Percentiles rank a stretch among this genome's conserved stretches.
phyloP scores from a whole-genome alignment of 179 eudicot genomes.

The Spinacia oleracea region DNA sequence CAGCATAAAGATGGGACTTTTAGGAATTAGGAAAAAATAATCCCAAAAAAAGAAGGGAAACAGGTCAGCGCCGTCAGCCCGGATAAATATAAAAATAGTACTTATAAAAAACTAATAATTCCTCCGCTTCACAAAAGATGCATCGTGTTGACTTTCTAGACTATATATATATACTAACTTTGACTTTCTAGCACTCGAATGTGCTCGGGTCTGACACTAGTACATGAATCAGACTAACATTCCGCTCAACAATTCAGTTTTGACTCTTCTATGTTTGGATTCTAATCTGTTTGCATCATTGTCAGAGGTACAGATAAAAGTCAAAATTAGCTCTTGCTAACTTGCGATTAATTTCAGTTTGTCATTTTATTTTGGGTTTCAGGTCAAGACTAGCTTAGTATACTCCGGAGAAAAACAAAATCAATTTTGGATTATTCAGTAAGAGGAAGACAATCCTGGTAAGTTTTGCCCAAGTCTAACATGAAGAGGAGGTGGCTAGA shows the following conservation, averaged over 20 bases:
- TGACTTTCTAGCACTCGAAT: too few species aligned
- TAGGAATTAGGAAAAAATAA: neutral
- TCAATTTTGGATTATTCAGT: neutral
- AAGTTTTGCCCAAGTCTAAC: neutral
- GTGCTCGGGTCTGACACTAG: too few species aligned
- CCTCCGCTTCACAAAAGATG: too few species aligned
- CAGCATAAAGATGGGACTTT: slow-evolving; percentile 12
- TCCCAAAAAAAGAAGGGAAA: neutral
- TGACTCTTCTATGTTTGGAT: neutral
- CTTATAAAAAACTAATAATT: too few species aligned
- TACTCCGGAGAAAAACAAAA: too few species aligned
- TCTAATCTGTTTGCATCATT: neutral
- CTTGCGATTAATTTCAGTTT: neutral
- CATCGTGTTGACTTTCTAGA: too few species aligned
- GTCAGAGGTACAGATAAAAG: neutral
- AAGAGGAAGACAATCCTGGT: neutral
- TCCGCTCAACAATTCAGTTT: neutral
- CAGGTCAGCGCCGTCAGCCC: neutral
- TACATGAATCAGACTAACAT: too few species aligned
- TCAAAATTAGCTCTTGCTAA: neutral
- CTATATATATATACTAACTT: too few species aligned
- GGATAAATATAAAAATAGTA: neutral
- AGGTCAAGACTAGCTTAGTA: neutral
- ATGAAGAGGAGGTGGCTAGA: neutral
- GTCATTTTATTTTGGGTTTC: neutral